Evolutionary conservation across 768 basidiomycete species (phyloP).

Genomic region (Hebeloma cylindrosporum): DNA sequence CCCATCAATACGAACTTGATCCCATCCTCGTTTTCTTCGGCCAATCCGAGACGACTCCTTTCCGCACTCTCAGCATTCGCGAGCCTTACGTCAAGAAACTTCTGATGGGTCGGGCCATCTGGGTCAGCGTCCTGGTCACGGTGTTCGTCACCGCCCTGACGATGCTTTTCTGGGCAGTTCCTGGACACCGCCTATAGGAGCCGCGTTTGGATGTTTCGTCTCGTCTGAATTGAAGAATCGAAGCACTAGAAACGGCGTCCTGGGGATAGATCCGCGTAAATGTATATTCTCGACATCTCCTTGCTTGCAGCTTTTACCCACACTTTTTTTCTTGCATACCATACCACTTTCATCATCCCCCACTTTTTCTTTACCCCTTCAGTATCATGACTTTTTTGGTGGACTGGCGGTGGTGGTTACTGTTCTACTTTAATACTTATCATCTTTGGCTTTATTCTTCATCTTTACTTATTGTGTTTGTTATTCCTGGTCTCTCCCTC

Average conservation of each 20-base stretch:
- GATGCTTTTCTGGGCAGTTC: slow-evolving; percentile 94
- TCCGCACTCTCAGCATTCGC: slow-evolving; percentile 87
- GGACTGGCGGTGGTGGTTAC: slow-evolving; percentile 12
- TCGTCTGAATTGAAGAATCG: slow-evolving; percentile 1
- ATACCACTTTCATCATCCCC: slow-evolving; percentile 5
- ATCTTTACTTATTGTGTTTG: slow-evolving; percentile 30
- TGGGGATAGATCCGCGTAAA: slow-evolving; percentile 7
- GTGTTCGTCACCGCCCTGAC: slow-evolving; percentile 78
- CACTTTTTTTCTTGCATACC: slow-evolving; percentile 10
- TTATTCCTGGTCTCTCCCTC: slow-evolving; percentile 21
- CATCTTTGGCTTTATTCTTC: slow-evolving; percentile 17
- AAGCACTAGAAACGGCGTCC: slow-evolving; percentile 7
- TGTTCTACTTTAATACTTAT: slow-evolving; percentile 23
- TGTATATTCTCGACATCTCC: slow-evolving; percentile 10
- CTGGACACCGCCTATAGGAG: slow-evolving; percentile 79
- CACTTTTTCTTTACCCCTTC: background rate
- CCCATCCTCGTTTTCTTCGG: slow-evolving; percentile 92
- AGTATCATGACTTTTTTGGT: slow-evolving; percentile 14
- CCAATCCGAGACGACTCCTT: slow-evolving; percentile 95
- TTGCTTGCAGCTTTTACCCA: background rate
- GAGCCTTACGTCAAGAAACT: slow-evolving; percentile 95
- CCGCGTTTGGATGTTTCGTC: background rate
- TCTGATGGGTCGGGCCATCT: slow-evolving; percentile 84
- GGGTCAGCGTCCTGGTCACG: slow-evolving; percentile 82
- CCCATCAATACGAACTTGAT: slow-evolving; percentile 96